These are phyloP conservation scores for Cryptococcus sp. DNA, from an alignment of 1,284 basidiomycete species.

Conservation along the genomic window DNA sequence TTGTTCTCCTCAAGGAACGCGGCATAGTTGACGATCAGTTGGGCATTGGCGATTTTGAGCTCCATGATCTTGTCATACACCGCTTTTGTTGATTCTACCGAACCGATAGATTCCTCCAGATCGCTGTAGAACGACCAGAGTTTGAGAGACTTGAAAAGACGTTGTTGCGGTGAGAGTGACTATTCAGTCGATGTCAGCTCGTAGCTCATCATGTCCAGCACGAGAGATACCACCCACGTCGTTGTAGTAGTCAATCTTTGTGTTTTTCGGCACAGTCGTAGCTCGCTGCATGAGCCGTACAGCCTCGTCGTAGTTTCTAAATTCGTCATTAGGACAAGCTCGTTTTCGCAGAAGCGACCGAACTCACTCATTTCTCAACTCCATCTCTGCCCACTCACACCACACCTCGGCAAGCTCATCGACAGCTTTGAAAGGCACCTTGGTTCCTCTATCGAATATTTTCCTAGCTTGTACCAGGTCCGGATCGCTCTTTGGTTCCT, in stretches of 20 bases:
- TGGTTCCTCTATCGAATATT: conserved; percentile 87
- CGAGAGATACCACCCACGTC: conserved; percentile 63
- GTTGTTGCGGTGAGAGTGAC: conserved; percentile 79
- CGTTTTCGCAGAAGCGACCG: not conserved
- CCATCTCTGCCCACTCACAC: conserved; percentile 99
- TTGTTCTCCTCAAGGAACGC: conserved; percentile 95
- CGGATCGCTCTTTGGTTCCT: conserved; percentile 65
- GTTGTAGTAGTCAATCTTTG: conserved; percentile 92
- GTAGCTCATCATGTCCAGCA: not conserved
- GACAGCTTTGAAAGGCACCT: conserved; percentile 90
- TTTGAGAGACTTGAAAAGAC: conserved; percentile 96
- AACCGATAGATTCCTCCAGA: conserved; percentile 92
- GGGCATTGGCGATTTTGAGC: conserved; percentile 97
- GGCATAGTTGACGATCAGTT: conserved; percentile 96
- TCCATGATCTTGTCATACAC: conserved; percentile 98
- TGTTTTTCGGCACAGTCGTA: conserved; percentile 81
- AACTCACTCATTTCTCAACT: conserved; percentile 87
- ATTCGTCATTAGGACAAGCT: conserved; percentile 18
- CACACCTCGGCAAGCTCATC: conserved; percentile 98
- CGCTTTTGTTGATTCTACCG: conserved; percentile 85
- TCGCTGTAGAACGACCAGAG: conserved; percentile 99
- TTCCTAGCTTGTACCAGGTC: conserved; percentile 86
- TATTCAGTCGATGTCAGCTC: conserved; percentile 40
- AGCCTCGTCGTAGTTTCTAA: conserved; percentile 92
- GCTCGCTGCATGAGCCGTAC: conserved; percentile 95